These are phyloP conservation scores for Mimosa pudica DNA, from an alignment of 306 rosid genomes.

Conservation along the genomic window DNA sequence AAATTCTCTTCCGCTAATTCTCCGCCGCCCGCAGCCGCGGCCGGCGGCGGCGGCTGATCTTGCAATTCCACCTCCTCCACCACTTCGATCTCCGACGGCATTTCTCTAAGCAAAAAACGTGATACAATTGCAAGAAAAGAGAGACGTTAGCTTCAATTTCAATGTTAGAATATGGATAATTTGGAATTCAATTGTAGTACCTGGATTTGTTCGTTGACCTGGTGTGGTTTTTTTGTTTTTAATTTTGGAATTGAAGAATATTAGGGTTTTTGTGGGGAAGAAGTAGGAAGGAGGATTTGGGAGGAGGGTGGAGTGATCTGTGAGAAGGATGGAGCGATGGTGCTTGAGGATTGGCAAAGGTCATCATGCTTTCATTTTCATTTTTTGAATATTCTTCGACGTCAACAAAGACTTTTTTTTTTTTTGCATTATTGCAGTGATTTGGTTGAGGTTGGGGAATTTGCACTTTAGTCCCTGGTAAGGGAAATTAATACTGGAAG, in stretches of 20 bases:
- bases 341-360: background rate
- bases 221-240: too few species aligned
- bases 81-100: conserved; percentile 99
- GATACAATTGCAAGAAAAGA: too few species aligned
- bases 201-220: conserved; percentile 25
- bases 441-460: too few species aligned
- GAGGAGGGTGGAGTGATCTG: conserved; percentile 44
- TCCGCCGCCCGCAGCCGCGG: conserved; percentile 22
- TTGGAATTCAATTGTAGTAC: background rate
- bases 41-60: conserved; percentile 43
- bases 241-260: background rate
- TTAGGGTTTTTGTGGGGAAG: conserved; percentile 50
- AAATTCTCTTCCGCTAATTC: conserved; percentile 58
- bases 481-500: too few species aligned
- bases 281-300: conserved; percentile 33
- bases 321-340: conserved; percentile 1
- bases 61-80: conserved; percentile 76
- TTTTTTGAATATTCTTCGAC: background rate
- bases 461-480: too few species aligned
- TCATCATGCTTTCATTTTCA: background rate
- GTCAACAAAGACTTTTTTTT: background rate
- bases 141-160: background rate
- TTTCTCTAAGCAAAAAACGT: conserved; percentile 2
- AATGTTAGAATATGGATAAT: too few species aligned
- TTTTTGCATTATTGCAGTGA: too few species aligned